Base-by-base conservation (phyloP, 768 basidiomycete species). In the Dioszegia hungarica region DNA sequence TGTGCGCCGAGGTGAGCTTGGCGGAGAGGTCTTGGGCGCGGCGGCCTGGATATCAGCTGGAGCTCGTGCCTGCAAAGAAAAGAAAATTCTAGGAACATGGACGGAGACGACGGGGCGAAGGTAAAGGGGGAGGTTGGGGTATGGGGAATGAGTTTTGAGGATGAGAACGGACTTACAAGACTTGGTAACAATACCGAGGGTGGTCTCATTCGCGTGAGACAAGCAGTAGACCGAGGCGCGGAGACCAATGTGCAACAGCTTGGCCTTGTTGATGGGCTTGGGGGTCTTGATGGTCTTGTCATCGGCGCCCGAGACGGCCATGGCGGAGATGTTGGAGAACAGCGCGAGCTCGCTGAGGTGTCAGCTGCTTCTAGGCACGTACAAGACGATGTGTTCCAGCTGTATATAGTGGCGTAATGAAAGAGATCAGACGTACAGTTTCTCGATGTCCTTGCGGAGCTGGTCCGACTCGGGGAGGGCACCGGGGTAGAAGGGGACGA, bases 401-500 rank as follows among this genome's bases (percentile, higher is more conserved):
- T n/a, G n/a, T n/a, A n/a, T n/a, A n/a, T n/a, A n/a, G n/a, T n/a
- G n/a, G n/a, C n/a, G n/a, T n/a, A n/a, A n/a, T n/a, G n/a, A n/a
- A 27, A 38, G 25, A 37, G 22, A 29, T 11, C 20, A 10, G 11
- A 33, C 2, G 6, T 38, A 51, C 49, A 51, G 49, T 22, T 51
- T 51, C 36, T 37, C 49, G 37, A 38, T 37, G 5, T 51, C 49
- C 24, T 37, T 38, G 22, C 27, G 37, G 3, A 51, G 49, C 24
- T 5, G 36, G 25, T 51, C 49, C 20, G 49, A 12, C n/a, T 38
- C 49, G 24, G 27, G 31, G 31, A 62, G 38, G 37, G 51, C 57
- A 12, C 54, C 57, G 19, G 38, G 5, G 34, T 62, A 57, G 48
- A 48, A 62, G 20, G 61, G 57, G 17, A 62, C 20, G 15, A 62